Conservation (phyloP, 192 early-diverging fungal species). For the Geranomyces michiganensis region DNA sequence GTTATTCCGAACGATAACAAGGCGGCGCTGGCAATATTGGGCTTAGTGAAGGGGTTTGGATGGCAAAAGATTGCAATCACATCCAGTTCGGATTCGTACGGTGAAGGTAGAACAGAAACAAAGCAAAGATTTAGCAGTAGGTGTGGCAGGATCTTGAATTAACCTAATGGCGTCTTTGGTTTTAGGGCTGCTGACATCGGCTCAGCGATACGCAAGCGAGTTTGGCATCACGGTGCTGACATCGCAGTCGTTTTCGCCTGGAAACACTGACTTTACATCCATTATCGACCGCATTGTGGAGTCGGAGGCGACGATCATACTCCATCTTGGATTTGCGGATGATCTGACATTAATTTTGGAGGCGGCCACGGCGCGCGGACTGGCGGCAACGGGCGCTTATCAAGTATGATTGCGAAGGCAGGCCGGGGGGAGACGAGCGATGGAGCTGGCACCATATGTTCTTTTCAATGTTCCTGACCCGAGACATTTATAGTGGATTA, state of each 20-base stretch:
- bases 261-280: not conserved
- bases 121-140: too few relatives aligned
- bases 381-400: conserved; percentile 4
- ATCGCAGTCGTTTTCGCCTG: conserved; percentile 14
- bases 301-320: conserved; percentile 17
- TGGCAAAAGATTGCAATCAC: conserved; percentile 30
- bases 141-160: too few relatives aligned
- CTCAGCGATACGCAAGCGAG: not conserved
- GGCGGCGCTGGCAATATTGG: conserved; percentile 31
- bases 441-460: too few relatives aligned
- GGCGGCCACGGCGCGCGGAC: conserved; percentile 1
- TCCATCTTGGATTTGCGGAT: not conserved
- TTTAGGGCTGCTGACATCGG: conserved; percentile 7
- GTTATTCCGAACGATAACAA: conserved; percentile 36
- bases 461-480: too few relatives aligned
- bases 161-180: too few relatives aligned
- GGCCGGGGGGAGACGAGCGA: too few relatives aligned
- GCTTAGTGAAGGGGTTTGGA: conserved; percentile 13
- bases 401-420: not conserved
- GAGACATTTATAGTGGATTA: conserved; percentile 21
- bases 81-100: conserved; percentile 16
- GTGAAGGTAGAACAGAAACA: not conserved
- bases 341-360: not conserved
- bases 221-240: conserved; percentile 2
- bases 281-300: not conserved